Evolutionary conservation across 2,329 filamentous ascomycete species (phyloP), one percentile per base, ranked within the genome.

Genomic region (Fusarium sp.): DNA sequence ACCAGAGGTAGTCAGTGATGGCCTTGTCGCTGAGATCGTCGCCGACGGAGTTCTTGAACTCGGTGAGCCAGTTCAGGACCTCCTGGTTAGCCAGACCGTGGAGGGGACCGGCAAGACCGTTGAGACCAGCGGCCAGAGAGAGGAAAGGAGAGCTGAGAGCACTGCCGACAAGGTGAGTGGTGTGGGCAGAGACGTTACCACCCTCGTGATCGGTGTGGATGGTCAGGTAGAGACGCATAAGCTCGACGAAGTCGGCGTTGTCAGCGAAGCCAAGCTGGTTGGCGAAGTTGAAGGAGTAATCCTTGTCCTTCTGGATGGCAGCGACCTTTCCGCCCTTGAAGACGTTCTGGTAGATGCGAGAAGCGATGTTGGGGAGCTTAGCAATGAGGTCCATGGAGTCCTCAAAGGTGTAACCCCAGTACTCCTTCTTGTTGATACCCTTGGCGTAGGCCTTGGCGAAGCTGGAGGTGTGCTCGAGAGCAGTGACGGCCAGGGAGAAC

Each of bases 191-290:
- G 84, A 99, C 96, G 84, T 99, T 99, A 75, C 96, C 96, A 86
- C 96, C 96, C 88, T 99, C 96, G 88, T 99, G 96, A 83, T 99
- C 96, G 68, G 96, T 95, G 92, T 99, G 96, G 84, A 99, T 99
- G 85, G 96, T 98, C 78, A 99, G 89, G 90, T 99, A 99, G 73
- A 99, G 89, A 83, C 96, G 93, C 90, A 99, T 93, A 76, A 99
- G 87, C 90, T 99, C 96, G 80, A 99, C 85, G 77, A 99, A 99
- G 87, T 98, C 95, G 77, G 88, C 86, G 90, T 99, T 98, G 78
- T 91, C 89, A 76, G 92, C 92, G 81, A 96, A 99, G 78, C 96
- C 96, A 76, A 99, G 93, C 90, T 97, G 94, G 90, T 98, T 98
- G 84, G 96, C 94, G 81, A 99, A 92, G 92, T 99, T 99, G 92